These are phyloP conservation scores for Aegilops bicornis DNA, from an alignment of 176 grass and related monocot genomes.

Conservation along the genomic window DNA sequence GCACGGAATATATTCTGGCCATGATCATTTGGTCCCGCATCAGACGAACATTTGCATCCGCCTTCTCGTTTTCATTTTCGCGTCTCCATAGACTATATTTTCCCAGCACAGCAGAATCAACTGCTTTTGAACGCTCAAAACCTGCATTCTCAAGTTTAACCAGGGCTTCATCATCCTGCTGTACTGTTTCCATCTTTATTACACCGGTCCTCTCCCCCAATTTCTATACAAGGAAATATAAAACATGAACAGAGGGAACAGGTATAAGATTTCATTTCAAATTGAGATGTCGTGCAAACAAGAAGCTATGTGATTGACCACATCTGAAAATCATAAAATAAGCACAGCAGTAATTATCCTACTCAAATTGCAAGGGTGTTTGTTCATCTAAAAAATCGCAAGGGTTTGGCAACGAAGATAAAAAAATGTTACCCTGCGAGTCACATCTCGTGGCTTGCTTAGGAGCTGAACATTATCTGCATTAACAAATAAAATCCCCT, in stretches of 20 bases:
- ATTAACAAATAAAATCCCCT: not conserved
- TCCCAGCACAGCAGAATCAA: slow-evolving; percentile 67
- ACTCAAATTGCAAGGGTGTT: not conserved
- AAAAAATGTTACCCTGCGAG: slow-evolving; percentile 34
- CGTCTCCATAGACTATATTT: slow-evolving; percentile 68
- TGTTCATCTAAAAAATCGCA: not conserved
- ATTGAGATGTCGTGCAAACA: not conserved
- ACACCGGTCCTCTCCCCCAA: slow-evolving; percentile 32
- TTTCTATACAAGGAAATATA: slow-evolving; percentile 38
- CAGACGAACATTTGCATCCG: slow-evolving; percentile 51
- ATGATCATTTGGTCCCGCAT: slow-evolving; percentile 72
- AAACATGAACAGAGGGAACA: not conserved
- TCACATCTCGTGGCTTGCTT: not conserved
- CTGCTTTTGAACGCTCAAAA: slow-evolving; percentile 54
- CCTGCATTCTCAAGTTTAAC: slow-evolving; percentile 63
- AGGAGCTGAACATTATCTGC: not conserved
- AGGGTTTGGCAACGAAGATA: not conserved
- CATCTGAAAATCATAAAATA: slow-evolving; percentile 6
- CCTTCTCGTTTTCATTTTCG: slow-evolving; percentile 60
- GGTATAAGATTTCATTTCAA: slow-evolving; percentile 1
- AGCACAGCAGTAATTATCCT: not conserved
- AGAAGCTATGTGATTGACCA: not conserved
- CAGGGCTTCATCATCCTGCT: slow-evolving; percentile 56
- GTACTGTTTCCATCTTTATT: slow-evolving; percentile 26
- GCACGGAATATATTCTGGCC: slow-evolving; percentile 57